Evolutionary conservation across 345 rosid genomes (phyloP), one percentile per base, ranked within the genome.

Genomic region (Combretum micranthum): DNA sequence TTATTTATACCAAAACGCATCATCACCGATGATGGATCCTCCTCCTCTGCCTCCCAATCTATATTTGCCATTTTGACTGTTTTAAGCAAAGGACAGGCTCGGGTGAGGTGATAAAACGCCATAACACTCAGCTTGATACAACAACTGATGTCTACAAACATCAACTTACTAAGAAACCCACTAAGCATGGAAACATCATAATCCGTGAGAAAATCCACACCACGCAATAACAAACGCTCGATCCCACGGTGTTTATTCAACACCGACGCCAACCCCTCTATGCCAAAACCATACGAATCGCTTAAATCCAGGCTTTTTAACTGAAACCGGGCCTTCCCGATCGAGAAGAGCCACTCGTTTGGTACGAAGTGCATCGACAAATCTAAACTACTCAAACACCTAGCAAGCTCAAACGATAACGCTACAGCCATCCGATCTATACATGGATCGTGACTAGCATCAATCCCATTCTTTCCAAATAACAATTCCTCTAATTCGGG

Each of bases 291-390:
- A 21, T 50, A 70, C 50, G 86, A 85, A 52, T 60, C 58, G 37
- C 86, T 67, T 44, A 91, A 66, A 58, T 61, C 58, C 57, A 91
- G 61, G 61, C 77, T 75, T 72, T 70, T 74, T 20, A 90, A 44
- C 9, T 86, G 86, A 52, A 87, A 60, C 64, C 72, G 50, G 0
- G 92, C 90, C 45, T 77, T 68, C 2, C 78, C 87, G 60, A 88
- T 25, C 57, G 49, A 69, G 60, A 20, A 44, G 14, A 87, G 73
- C 53, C 85, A 65, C 42, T 79, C 84, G 62, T 83, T 85, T 0
- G 84, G 72, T 66, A 79, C 13, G 90, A 87, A 65, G n/a, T 71
- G 59, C n/a, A n/a, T n/a, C 0, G 93, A 81, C 54, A 87, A 66
- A 71, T 78, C 79, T 77, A 90, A 59, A 37, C 64, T 79, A 48